phyloP scores from a whole-genome alignment of 768 basidiomycete genomes.

The Phylloporus scabripes region DNA sequence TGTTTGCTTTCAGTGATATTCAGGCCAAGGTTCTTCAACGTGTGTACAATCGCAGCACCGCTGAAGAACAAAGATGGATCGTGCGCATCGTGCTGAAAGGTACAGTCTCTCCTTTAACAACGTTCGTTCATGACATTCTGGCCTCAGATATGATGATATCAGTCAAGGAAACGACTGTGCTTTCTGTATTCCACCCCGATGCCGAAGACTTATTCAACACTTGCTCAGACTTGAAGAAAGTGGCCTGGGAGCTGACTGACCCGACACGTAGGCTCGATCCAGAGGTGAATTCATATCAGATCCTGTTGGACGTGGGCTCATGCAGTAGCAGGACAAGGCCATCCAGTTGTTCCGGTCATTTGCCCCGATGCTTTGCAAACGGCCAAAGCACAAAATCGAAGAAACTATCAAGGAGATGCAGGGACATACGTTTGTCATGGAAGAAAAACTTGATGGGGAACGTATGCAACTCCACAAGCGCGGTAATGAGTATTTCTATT shows the following conservation, averaged over 20 bases:
- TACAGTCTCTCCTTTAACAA: conserved; percentile 21
- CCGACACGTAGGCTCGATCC: conserved; percentile 59
- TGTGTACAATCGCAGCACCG: conserved; percentile 71
- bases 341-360: conserved; percentile 83
- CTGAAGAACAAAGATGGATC: conserved; percentile 92
- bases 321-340: conserved; percentile 62
- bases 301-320: conserved; percentile 2
- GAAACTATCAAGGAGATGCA: conserved; percentile 84
- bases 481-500: conserved; percentile 88
- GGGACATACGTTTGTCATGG: conserved; percentile 75
- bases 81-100: conserved; percentile 96
- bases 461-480: conserved; percentile 93
- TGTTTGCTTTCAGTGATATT: conserved; percentile 47
- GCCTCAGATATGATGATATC: conserved; percentile 80
- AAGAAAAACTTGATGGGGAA: conserved; percentile 98
- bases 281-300: conserved; percentile 34
- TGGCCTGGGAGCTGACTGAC: conserved; percentile 85
- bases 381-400: conserved; percentile 74
- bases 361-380: conserved; percentile 92
- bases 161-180: conserved; percentile 90
- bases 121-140: not conserved
- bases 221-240: conserved; percentile 92
- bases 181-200: conserved; percentile 89
- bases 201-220: conserved; percentile 94
- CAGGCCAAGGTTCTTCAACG: conserved; percentile 74